These are phyloP conservation scores for Diaporthe ampelina DNA, from an alignment of 2,329 filamentous ascomycete species.

Conservation along the genomic window DNA sequence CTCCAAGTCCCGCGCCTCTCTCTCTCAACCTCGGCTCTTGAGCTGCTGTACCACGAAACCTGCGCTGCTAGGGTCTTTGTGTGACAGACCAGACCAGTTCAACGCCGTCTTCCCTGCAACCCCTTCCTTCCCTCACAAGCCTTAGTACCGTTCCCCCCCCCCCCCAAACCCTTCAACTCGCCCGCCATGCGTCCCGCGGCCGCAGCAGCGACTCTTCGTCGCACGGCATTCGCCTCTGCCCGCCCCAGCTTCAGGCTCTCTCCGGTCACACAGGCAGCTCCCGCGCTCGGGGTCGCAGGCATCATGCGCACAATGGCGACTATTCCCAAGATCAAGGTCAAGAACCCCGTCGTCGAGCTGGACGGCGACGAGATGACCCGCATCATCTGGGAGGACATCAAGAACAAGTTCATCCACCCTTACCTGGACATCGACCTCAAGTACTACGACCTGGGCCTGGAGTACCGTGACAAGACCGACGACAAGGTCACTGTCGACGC, in stretches of 20 bases:
- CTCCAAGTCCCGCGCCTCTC: background rate
- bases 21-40: constrained; percentile 22
- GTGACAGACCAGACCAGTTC: background rate
- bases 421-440: constrained; percentile 98
- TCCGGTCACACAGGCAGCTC: constrained; percentile 35
- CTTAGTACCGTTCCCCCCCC: constrained; percentile 4
- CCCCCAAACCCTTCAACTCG: constrained; percentile 1
- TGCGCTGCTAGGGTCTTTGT: constrained; percentile 17
- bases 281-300: constrained; percentile 35
- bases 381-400: constrained; percentile 99
- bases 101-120: constrained; percentile 13
- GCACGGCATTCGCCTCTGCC: constrained; percentile 37
- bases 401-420: constrained; percentile 97
- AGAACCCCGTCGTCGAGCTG: constrained; percentile 98
- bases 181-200: constrained; percentile 40
- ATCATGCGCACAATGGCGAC: constrained; percentile 65
- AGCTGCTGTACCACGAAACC: constrained; percentile 24
- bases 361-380: constrained; percentile 97
- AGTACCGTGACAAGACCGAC: constrained; percentile 95
- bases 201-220: constrained; percentile 41
- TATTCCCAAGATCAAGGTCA: constrained; percentile 95
- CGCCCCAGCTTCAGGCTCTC: constrained; percentile 34
- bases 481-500: constrained; percentile 96
- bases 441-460: constrained; percentile 95
- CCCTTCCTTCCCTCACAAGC: background rate